Base-by-base conservation (phyloP, 2,329 filamentous ascomycete genomes). In the Fusarium mangiferae region DNA sequence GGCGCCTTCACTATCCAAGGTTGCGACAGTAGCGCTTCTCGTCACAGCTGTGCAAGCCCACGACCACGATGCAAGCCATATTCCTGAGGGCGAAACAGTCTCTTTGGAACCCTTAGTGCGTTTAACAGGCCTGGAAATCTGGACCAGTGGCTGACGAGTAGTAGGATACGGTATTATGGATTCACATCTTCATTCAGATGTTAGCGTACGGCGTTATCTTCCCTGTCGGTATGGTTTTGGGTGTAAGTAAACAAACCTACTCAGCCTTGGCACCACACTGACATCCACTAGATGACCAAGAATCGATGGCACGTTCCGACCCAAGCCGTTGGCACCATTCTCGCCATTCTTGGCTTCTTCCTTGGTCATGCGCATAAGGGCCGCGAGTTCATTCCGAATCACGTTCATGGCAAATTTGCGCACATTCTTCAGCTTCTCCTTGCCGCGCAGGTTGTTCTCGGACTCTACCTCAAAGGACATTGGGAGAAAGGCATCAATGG, bases 301-400 rank as follows among this genome's bases (percentile, higher is more conserved):
- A 97, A 92, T 69, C 91, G 94, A 83, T 98, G 94, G 94, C 96
- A 99, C 84, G 96, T 98, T 58, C 96, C 96, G 12, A 86, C 94
- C 7, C 96, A 99, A 82, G 88, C 92, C 35, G 79, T 93, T 61
- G 94, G 92, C 73, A 92, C 93, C 30, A 83, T 90, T 33, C 87
- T 98, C 73, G 94, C 94, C 6, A 87, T 97, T 28, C 81, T 95
- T 62, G 96, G 94, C 75, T 98, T 96, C 85, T 94, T 96, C 82
- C 89, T 99, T 60, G 96, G 96, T 56, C 96, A 99, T 81, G 88
- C 91, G 74, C 96, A 99, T 83, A 92, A 93, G 77, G 96, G 96
- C 63, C 91, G 96, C 75, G 91, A 97, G 80, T 99, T 98, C 82
- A 86, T 90, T 35, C 87, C 84, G 60, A 79, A 83, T 75, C 97